Percentiles rank a stretch among this genome's conserved stretches.
Evolutionary conservation across 352 stramenopile genomes (phyloP).

Genomic region (Detonula confervacea): DNA sequence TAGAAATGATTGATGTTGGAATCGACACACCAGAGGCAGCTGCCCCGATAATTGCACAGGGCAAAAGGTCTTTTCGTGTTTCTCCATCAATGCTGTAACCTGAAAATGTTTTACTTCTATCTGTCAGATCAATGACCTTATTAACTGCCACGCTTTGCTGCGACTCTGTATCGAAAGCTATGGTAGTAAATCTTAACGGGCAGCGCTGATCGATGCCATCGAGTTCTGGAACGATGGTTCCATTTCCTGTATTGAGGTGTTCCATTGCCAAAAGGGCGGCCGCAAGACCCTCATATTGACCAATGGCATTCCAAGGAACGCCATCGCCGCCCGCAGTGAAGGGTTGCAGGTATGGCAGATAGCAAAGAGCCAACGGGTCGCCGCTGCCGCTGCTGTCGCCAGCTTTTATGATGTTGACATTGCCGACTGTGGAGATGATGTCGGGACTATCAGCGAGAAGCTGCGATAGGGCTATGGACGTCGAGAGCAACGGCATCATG

Average conservation of each 20-base stretch:
- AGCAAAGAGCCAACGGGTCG: constrained; percentile 12
- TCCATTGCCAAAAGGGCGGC: constrained; percentile 50
- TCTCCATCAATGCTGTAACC: too few species aligned
- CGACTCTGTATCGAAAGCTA: constrained; percentile 44
- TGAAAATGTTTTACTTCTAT: constrained; percentile 23
- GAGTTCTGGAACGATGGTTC: constrained; percentile 54
- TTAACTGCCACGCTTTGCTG: constrained; percentile 33
- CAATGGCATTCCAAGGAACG: not conserved
- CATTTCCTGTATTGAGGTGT: constrained; percentile 71
- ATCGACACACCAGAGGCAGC: constrained; percentile 36
- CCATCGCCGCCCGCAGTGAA: constrained; percentile 5
- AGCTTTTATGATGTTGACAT: constrained; percentile 30
- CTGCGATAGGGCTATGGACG: constrained; percentile 15
- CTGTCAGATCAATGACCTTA: constrained; percentile 26
- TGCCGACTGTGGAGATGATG: constrained; percentile 6
- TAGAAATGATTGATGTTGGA: constrained; percentile 58
- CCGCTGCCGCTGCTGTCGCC: not conserved
- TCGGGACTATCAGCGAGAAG: constrained; percentile 5
- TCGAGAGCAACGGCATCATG: too few species aligned
- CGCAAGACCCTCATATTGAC: constrained; percentile 19
- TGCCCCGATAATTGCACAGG: constrained; percentile 61
- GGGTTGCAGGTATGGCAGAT: constrained; percentile 5
- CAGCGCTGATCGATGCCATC: constrained; percentile 49
- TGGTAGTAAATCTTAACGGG: constrained; percentile 48
- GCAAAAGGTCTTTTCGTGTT: constrained; percentile 13